Conservation (phyloP, 169 alveolate species). For the Pseudocohnilembus persalinus region DNA sequence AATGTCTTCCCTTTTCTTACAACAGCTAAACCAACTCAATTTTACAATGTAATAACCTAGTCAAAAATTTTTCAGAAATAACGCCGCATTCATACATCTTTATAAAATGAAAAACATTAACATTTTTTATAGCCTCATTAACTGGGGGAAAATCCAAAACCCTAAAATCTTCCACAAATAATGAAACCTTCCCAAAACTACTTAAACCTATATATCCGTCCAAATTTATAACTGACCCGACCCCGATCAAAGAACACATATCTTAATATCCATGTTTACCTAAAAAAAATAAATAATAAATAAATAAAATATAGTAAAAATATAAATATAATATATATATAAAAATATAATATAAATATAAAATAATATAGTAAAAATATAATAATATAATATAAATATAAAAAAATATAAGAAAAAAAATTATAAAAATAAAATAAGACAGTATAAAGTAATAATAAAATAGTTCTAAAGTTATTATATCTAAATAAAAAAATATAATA, state of each 20-base stretch:
- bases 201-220: neutral
- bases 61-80: neutral
- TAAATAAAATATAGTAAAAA: too few species aligned
- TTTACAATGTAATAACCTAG: neutral
- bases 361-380: too few species aligned
- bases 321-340: too few species aligned
- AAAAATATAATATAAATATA: too few species aligned
- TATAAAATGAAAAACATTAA: neutral
- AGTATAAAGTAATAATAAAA: too few species aligned
- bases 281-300: too few species aligned
- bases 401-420: too few species aligned
- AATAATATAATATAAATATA: too few species aligned
- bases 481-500: too few species aligned
- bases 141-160: neutral
- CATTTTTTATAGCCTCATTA: neutral
- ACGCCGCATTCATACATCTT: neutral
- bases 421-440: too few species aligned
- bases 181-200: neutral
- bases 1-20: neutral
- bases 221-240: neutral
- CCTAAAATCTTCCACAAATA: neutral
- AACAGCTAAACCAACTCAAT: neutral
- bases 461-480: too few species aligned
- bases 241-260: neutral
- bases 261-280: neutral